Evolutionary conservation across 192 early-diverging fungal species (phyloP).

Genomic region (Mortierella antarctica): DNA sequence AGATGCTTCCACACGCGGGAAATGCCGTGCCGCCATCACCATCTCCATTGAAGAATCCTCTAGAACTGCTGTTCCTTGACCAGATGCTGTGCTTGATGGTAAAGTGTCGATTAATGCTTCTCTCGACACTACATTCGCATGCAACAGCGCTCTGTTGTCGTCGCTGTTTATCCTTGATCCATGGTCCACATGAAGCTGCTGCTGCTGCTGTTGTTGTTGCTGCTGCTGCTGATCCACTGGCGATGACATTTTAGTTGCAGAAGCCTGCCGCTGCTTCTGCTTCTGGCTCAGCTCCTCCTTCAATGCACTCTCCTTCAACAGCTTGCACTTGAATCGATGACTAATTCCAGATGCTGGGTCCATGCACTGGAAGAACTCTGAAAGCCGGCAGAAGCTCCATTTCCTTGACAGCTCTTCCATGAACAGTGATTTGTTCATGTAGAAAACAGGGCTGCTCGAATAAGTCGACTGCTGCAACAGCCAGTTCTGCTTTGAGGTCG

Average conservation of each 20-base stretch:
- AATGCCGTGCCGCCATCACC: too few relatives aligned
- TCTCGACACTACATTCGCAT: too few relatives aligned
- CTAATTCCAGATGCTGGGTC: conserved; percentile 39
- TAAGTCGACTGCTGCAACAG: conserved; percentile 26
- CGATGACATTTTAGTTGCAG: neutral
- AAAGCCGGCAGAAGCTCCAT: conserved; percentile 53
- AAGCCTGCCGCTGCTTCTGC: conserved; percentile 1
- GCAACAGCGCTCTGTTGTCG: too few relatives aligned
- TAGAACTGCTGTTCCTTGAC: too few relatives aligned
- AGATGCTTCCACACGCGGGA: too few relatives aligned
- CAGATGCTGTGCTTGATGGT: too few relatives aligned
- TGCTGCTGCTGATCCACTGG: too few relatives aligned
- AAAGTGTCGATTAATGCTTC: too few relatives aligned
- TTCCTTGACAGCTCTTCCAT: conserved; percentile 50
- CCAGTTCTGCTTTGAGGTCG: conserved; percentile 42
- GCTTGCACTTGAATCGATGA: conserved; percentile 48
- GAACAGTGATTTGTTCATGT: conserved; percentile 50
- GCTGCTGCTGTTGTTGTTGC: too few relatives aligned
- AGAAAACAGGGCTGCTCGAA: conserved; percentile 30
- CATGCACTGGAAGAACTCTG: conserved; percentile 49
- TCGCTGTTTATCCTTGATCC: too few relatives aligned
- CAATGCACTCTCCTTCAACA: conserved; percentile 41
- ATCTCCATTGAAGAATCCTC: too few relatives aligned
- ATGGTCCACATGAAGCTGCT: too few relatives aligned
- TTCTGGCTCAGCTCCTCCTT: conserved; percentile 34